A percentile compares a stretch with the other conserved stretches of the same genome.
Conservation (phyloP, 805 yeast genomes). For the Maudiozyma bulderi region DNA sequence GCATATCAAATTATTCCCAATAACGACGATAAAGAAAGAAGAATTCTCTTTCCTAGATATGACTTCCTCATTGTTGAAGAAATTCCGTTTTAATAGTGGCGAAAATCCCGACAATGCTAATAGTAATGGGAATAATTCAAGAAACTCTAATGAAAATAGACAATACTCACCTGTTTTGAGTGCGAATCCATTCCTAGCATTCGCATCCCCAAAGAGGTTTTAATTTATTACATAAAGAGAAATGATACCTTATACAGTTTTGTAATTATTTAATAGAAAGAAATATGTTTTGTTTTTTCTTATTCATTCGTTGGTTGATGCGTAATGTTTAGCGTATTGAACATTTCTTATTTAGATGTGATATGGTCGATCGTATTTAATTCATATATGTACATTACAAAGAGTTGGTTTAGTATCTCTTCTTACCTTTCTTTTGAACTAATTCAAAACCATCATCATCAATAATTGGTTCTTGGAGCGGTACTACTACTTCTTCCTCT, state of each 20-base stretch:
- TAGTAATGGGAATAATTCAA: background rate
- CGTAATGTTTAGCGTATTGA: no score
- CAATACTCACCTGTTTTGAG: constrained; percentile 1
- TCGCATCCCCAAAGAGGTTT: constrained; percentile 4
- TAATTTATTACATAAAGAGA: background rate
- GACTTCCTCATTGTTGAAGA: constrained; percentile 31
- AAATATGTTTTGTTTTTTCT: no score
- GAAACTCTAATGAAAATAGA: background rate
- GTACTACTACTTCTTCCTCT: constrained; percentile 2
- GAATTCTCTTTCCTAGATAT: constrained; percentile 35
- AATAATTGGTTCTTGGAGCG: constrained; percentile 44
- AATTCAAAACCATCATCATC: constrained; percentile 94
- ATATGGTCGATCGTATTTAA: no score
- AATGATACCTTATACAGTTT: background rate
- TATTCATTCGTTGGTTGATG: no score
- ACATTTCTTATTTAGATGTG: no score
- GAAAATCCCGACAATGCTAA: background rate
- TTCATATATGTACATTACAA: background rate
- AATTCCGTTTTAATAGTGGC: constrained; percentile 26
- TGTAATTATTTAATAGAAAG: background rate
- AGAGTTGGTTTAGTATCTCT: background rate
- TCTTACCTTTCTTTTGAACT: constrained; percentile 57
- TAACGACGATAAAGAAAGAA: constrained; percentile 32
- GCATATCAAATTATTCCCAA: constrained; percentile 39
- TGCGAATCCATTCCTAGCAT: constrained; percentile 3